Conservation (phyloP, 2,329 filamentous ascomycete genomes). For the Fusarium dimerum region DNA sequence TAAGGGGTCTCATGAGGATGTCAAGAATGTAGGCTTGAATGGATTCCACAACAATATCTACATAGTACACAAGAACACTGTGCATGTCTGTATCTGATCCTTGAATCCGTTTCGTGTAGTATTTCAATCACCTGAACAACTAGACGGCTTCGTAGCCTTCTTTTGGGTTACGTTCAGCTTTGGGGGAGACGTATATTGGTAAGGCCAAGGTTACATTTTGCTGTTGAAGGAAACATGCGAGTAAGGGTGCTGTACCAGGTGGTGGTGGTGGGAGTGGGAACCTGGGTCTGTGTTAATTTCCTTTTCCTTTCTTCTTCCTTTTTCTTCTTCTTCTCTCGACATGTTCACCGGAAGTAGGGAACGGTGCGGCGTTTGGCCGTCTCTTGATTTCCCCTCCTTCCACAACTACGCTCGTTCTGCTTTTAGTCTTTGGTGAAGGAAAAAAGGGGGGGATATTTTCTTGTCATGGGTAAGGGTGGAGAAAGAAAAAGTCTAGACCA, state of each 20-base stretch:
- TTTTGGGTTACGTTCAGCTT: background rate
- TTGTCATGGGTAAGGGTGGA: background rate
- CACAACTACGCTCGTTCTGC: no score
- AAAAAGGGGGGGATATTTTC: no score
- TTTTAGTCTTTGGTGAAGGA: no score
- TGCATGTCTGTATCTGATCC: no score
- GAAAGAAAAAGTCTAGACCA: background rate
- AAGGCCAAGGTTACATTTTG: background rate
- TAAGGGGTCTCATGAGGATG: background rate
- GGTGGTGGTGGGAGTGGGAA: background rate
- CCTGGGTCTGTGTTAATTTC: background rate
- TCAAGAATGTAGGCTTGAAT: background rate
- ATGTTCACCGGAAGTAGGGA: conserved; percentile 19
- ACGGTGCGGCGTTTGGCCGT: conserved; percentile 26
- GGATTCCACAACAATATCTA: background rate
- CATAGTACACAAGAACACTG: no score
- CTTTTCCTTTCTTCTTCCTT: conserved; percentile 23
- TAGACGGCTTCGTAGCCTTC: background rate
- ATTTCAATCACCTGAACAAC: background rate
- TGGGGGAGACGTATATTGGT: background rate
- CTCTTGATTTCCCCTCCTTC: no score
- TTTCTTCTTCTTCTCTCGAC: conserved; percentile 8
- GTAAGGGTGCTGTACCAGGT: background rate
- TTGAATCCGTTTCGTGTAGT: no score
- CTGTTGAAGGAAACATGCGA: background rate